Base-by-base conservation (phyloP, 441 rosid genomes). In the Adansonia gregorii region DNA sequence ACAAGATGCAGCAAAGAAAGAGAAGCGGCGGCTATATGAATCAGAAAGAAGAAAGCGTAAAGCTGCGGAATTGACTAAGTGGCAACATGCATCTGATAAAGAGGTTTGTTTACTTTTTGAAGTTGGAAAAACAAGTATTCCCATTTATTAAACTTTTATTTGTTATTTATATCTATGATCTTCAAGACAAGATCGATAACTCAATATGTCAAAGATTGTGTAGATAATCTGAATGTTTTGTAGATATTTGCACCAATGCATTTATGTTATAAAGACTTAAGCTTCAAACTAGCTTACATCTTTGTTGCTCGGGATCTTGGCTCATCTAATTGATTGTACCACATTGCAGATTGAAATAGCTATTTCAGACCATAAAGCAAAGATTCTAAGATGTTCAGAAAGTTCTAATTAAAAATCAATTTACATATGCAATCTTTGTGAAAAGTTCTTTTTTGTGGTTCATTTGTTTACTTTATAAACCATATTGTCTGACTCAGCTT, bases 11-110 rank as follows among this genome's bases (percentile, higher is more conserved):
- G 90, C 80, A 65, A 87, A 86, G 83, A 94, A 88, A 85, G 94
- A 91, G 89, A 97, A 88, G 86, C 88, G 98, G 58, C 87, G 97
- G 56, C 51, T 86, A 31, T 88, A 91, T 88, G 98, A 94, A 73
- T 81, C 79, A 59, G 88, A 85, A 48, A 88, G 87, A 82, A 85
- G 98, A 80, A 85, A 80, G 82, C 86, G 76, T 74, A 89, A 85
- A 88, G 83, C 85, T 68, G 86, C 85, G 72, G 75, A 84, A 72
- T 80, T 66, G 80, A 85, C 78, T 27, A 87, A 81, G 79, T 88
- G 89, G 92, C 92, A 85, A 81, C 83, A 20, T 80, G 80, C 80
- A 48, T 85, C 86, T 46, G 82, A 86, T 58, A 87, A 88, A 81
- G 92, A 90, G 94, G 95, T 88, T 41, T 79, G 81, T 56, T 78